phyloP scores from a whole-genome alignment of 768 basidiomycete species.

The Cystofilobasidium capitatum region DNA sequence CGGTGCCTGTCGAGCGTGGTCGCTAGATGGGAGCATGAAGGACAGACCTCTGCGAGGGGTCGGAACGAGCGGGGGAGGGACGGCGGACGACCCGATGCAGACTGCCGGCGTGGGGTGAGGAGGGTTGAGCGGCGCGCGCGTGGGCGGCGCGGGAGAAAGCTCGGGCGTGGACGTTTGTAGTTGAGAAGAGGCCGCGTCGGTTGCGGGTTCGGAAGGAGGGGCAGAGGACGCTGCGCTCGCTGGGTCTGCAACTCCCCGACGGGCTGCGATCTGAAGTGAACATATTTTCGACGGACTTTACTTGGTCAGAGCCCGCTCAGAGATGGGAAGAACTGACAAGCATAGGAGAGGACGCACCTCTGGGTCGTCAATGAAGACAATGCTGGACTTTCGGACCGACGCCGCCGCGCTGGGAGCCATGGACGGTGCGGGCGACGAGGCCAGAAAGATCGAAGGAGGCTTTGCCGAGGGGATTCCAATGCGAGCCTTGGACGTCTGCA shows the following conservation, averaged over 20 bases:
- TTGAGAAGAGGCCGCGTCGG: not conserved
- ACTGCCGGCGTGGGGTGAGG: not conserved
- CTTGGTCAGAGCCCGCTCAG: too few species aligned
- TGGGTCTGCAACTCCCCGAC: not conserved
- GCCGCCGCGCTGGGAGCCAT: not conserved
- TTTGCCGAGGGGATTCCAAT: constrained; percentile 3
- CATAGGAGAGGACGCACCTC: not conserved
- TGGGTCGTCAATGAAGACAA: constrained; percentile 10
- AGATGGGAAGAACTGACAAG: too few species aligned
- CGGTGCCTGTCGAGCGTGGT: too few species aligned
- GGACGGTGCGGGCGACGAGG: not conserved
- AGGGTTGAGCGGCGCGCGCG: not conserved
- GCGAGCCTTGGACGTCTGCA: not conserved
- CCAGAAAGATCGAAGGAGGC: constrained; percentile 2
- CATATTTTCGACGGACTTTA: too few species aligned
- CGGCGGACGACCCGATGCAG: not conserved
- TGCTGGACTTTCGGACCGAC: not conserved
- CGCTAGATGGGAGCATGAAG: constrained; percentile 31
- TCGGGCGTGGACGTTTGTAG: not conserved
- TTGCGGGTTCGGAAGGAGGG: not conserved
- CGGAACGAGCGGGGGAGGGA: not conserved
- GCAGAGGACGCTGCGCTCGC: not conserved
- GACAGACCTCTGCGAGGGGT: not conserved
- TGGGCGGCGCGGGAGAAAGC: not conserved
- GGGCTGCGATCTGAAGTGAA: not conserved